Conservation (phyloP, 768 basidiomycete species). For the Kwoniella sp. region DNA sequence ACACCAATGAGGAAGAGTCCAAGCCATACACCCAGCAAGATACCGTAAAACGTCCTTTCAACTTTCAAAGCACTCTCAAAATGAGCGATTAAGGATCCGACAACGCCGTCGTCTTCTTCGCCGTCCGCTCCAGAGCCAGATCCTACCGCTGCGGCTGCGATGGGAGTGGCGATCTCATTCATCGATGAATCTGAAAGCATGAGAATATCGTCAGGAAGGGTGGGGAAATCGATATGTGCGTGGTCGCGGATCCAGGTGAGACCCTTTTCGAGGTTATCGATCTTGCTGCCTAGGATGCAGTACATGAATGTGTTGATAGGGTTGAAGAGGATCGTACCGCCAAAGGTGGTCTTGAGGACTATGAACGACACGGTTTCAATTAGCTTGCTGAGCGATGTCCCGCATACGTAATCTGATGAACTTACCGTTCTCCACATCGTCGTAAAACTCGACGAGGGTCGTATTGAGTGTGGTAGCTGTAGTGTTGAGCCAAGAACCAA, state of each 20-base stretch:
- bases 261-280: slow-evolving; percentile 79
- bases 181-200: slow-evolving; percentile 72
- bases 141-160: slow-evolving; percentile 74
- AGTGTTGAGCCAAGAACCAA: slow-evolving; percentile 85
- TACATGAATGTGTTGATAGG: slow-evolving; percentile 83
- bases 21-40: slow-evolving; percentile 83
- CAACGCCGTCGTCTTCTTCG: slow-evolving; percentile 63
- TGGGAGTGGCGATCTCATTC: slow-evolving; percentile 74
- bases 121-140: slow-evolving; percentile 60
- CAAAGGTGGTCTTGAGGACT: slow-evolving; percentile 65
- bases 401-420: background rate
- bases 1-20: slow-evolving; percentile 77
- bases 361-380: background rate
- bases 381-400: slow-evolving; percentile 1
- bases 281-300: slow-evolving; percentile 89
- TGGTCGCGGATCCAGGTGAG: slow-evolving; percentile 90
- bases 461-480: slow-evolving; percentile 84
- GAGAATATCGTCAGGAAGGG: slow-evolving; percentile 72
- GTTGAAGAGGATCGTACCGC: slow-evolving; percentile 75
- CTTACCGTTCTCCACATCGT: slow-evolving; percentile 77
- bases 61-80: slow-evolving; percentile 74
- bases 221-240: slow-evolving; percentile 75
- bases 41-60: slow-evolving; percentile 77
- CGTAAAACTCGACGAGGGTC: slow-evolving; percentile 84
- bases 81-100: slow-evolving; percentile 70